Evolutionary conservation across 306 rosid species (phyloP).

Genomic region (Delonix regia): DNA sequence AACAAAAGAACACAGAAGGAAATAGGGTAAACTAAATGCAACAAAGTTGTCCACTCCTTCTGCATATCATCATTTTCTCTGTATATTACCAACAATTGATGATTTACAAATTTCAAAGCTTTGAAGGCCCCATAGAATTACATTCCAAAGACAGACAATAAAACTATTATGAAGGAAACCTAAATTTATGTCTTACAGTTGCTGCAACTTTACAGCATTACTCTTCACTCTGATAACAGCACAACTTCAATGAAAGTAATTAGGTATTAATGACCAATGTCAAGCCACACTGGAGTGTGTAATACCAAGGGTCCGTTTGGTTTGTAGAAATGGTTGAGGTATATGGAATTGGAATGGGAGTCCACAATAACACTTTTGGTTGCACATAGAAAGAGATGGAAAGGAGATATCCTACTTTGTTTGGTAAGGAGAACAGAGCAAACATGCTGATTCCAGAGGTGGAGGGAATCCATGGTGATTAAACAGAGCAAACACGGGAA

Average conservation of each 20-base stretch:
- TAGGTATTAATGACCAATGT: background rate
- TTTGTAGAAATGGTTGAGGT: too few species aligned
- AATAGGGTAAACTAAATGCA: background rate
- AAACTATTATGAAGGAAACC: background rate
- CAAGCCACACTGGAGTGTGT: background rate
- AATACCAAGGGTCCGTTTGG: too few species aligned
- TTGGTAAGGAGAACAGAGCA: too few species aligned
- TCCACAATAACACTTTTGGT: too few species aligned
- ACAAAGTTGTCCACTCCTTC: background rate
- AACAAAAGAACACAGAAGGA: too few species aligned
- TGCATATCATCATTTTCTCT: background rate
- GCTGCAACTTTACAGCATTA: background rate
- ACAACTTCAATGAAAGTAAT: background rate
- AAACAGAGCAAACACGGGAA: too few species aligned
- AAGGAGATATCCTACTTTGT: too few species aligned
- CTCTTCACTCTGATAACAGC: background rate
- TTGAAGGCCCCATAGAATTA: constrained; percentile 16
- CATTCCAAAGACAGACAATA: background rate
- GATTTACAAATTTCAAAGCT: background rate
- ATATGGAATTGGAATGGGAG: too few species aligned
- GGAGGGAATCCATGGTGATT: too few species aligned
- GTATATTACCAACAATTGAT: background rate
- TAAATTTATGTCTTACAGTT: background rate
- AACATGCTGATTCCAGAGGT: too few species aligned
- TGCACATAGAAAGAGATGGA: too few species aligned